A percentile compares a stretch with the other conserved stretches of the same genome.
Conservation (phyloP, 805 yeast species). For the Kockiozyma suomiensis region DNA sequence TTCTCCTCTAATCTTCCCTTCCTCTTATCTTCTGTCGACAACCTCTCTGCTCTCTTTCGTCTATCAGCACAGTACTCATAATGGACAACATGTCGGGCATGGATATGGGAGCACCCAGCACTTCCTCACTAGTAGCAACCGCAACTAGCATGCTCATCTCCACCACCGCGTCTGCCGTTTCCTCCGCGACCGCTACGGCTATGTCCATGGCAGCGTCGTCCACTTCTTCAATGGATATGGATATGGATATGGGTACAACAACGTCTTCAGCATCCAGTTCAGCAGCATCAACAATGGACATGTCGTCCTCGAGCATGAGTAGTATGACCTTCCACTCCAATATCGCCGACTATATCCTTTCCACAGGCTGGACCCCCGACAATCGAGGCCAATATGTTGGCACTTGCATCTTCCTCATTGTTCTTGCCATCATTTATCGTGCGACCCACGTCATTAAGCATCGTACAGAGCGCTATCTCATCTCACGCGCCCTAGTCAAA, state of each 20-base stretch:
- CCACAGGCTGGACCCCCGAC: conserved; percentile 38
- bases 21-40: no score
- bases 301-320: conserved; percentile 12
- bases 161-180: neutral
- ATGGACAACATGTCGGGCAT: conserved; percentile 16
- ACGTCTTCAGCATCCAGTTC: conserved; percentile 19
- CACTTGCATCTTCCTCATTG: conserved; percentile 38
- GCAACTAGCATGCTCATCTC: neutral
- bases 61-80: neutral
- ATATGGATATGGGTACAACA: conserved; percentile 10
- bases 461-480: conserved; percentile 23
- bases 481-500: conserved; percentile 10
- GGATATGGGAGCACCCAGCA: conserved; percentile 14
- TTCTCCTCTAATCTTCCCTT: neutral
- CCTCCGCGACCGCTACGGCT: conserved; percentile 3
- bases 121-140: neutral
- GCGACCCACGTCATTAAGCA: conserved; percentile 29
- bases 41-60: no score
- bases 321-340: conserved; percentile 37
- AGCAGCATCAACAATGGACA: conserved; percentile 20
- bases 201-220: conserved; percentile 1
- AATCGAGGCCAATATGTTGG: conserved; percentile 39
- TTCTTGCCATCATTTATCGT: conserved; percentile 37
- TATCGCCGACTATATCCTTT: conserved; percentile 33
- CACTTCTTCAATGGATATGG: conserved; percentile 11